These are phyloP conservation scores for Nicotiana paniculata DNA, from an alignment of 257 asterid genomes.

Conservation along the genomic window DNA sequence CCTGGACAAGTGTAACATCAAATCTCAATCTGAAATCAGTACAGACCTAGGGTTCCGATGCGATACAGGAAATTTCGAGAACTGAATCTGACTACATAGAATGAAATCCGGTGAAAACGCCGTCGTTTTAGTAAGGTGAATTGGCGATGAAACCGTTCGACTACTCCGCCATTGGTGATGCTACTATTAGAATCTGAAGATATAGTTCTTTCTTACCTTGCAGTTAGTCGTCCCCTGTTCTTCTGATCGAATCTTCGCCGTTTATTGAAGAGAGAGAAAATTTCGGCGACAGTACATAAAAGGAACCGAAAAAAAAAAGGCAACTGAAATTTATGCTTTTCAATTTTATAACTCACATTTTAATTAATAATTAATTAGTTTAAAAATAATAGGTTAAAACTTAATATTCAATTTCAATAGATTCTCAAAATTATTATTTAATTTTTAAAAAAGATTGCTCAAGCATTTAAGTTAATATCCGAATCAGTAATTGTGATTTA, in stretches of 20 bases:
- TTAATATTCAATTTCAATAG: too few species aligned
- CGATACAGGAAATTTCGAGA: not conserved
- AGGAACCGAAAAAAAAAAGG: not conserved
- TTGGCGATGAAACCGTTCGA: slow-evolving; percentile 22
- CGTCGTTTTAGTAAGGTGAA: slow-evolving; percentile 6
- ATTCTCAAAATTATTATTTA: too few species aligned
- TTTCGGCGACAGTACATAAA: not conserved
- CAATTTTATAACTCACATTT: too few species aligned
- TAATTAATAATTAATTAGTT: too few species aligned
- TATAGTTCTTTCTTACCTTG: slow-evolving; percentile 5
- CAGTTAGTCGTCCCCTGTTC: slow-evolving; percentile 17
- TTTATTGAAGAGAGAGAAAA: slow-evolving; percentile 6
- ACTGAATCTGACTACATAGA: slow-evolving; percentile 10
- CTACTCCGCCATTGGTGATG: slow-evolving; percentile 42
- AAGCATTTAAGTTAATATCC: too few species aligned
- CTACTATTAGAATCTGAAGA: slow-evolving; percentile 17
- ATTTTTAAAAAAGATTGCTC: too few species aligned
- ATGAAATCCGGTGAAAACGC: slow-evolving; percentile 16
- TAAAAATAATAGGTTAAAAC: too few species aligned
- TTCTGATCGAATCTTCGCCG: slow-evolving; percentile 33
- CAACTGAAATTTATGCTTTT: too few species aligned
- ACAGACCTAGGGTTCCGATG: slow-evolving; percentile 52
- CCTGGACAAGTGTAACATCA: not conserved
- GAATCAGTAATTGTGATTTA: too few species aligned
- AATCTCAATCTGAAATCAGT: not conserved